These are phyloP conservation scores for Anacardium occidentale DNA, from an alignment of 345 rosid genomes.

Conservation along the genomic window DNA sequence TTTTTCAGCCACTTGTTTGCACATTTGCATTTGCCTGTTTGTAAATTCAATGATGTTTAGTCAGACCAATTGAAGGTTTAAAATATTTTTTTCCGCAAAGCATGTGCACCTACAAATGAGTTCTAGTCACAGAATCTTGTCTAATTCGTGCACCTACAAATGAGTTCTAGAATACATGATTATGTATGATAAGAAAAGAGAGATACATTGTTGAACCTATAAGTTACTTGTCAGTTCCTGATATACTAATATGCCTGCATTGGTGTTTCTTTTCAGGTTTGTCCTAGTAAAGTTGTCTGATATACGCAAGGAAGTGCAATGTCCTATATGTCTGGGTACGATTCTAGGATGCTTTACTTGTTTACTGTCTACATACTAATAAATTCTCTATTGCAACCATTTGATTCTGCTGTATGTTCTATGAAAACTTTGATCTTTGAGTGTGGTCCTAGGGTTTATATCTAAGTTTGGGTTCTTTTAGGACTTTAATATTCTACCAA, in stretches of 20 bases:
- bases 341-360: constrained; percentile 10
- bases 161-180: neutral
- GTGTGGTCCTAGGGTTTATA: neutral
- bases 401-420: constrained; percentile 6
- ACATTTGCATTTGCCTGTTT: neutral
- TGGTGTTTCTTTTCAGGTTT: constrained; percentile 36
- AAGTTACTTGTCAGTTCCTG: neutral
- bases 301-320: constrained; percentile 72
- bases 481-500: neutral
- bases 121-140: neutral
- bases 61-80: neutral
- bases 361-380: constrained; percentile 5
- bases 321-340: constrained; percentile 77
- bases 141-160: constrained; percentile 1
- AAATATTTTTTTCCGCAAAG: neutral
- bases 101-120: no score
- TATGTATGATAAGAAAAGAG: neutral
- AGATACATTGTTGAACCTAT: constrained; percentile 1
- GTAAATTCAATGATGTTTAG: neutral
- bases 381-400: neutral
- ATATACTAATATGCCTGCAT: constrained; percentile 15
- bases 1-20: neutral
- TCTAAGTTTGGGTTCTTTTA: neutral
- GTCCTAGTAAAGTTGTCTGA: constrained; percentile 52
- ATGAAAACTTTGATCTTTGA: neutral